Conservation (phyloP, 2,329 filamentous ascomycete genomes). For the Ophiosphaerella herpotricha region DNA sequence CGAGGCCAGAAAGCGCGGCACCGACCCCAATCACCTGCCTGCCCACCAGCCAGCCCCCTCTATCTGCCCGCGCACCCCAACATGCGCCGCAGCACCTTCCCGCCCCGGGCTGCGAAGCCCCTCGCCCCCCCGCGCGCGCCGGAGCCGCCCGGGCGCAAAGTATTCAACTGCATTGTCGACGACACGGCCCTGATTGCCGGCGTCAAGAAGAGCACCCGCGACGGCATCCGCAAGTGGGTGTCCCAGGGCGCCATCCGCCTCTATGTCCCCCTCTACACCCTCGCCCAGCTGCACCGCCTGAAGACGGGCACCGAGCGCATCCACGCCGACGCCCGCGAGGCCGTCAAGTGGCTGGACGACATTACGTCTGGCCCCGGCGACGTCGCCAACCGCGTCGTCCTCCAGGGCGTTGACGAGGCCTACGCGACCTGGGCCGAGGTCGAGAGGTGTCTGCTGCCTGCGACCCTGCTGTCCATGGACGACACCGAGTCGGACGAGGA, state of each 20-base stretch:
- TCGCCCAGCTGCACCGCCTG: constrained; percentile 52
- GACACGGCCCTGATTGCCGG: constrained; percentile 57
- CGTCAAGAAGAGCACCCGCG: constrained; percentile 57
- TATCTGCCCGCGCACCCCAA: constrained; percentile 5
- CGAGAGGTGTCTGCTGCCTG: constrained; percentile 54
- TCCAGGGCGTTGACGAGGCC: constrained; percentile 55
- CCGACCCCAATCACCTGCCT: constrained; percentile 1
- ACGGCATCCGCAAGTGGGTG: constrained; percentile 58
- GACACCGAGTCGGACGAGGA: constrained; percentile 47
- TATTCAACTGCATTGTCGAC: constrained; percentile 60
- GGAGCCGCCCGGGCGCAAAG: constrained; percentile 48
- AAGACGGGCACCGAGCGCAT: constrained; percentile 49
- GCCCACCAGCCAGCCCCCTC: constrained; percentile 7
- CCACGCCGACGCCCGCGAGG: constrained; percentile 53
- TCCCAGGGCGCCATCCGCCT: constrained; percentile 55
- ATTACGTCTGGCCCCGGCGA: constrained; percentile 52
- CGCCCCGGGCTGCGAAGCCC: constrained; percentile 33
- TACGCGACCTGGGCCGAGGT: constrained; percentile 56
- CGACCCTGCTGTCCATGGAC: constrained; percentile 55
- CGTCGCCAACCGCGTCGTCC: constrained; percentile 44
- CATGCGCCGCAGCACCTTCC: constrained; percentile 41
- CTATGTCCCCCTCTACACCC: constrained; percentile 57
- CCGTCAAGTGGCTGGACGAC: constrained; percentile 57
- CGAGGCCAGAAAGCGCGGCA: constrained; percentile 6
- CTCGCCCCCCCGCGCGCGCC: constrained; percentile 30